Conservation (phyloP, 1,284 basidiomycete genomes). For the Vanrija pseudolonga region DNA sequence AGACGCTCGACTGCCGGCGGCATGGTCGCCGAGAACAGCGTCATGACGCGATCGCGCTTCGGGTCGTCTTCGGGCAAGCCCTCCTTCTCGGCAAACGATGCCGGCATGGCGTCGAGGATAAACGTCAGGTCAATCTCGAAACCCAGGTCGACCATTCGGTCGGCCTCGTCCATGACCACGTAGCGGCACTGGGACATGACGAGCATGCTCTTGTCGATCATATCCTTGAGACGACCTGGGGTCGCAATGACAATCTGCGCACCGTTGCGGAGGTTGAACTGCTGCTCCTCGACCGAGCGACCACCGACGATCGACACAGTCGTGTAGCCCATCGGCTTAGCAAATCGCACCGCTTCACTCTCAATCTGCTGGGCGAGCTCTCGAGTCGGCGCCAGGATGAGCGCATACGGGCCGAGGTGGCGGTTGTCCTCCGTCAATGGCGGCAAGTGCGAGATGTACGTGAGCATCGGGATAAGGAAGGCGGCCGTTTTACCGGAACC, state of each 20-base stretch:
- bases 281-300: conserved; percentile 90
- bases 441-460: conserved; percentile 84
- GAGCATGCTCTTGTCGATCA: conserved; percentile 90
- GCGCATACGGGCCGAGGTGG: conserved; percentile 86
- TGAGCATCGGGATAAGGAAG: conserved; percentile 95
- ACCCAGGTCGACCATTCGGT: conserved; percentile 96
- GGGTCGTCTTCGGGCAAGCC: conserved; percentile 50
- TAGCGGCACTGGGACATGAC: conserved; percentile 96
- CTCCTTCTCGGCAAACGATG: conserved; percentile 79
- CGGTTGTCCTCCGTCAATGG: conserved; percentile 84
- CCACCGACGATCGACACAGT: conserved; percentile 98
- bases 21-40: conserved; percentile 97
- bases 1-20: conserved; percentile 91
- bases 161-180: conserved; percentile 99
- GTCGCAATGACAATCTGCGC: conserved; percentile 98
- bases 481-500: conserved; percentile 99
- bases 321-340: conserved; percentile 75
- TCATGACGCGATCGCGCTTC: conserved; percentile 74
- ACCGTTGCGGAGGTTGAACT: conserved; percentile 89
- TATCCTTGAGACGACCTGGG: conserved; percentile 94
- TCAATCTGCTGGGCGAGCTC: conserved; percentile 98
- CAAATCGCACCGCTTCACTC: conserved; percentile 86
- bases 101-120: conserved; percentile 88
- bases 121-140: conserved; percentile 93
- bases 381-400: conserved; percentile 85